These are phyloP conservation scores for Saccharomyces paradoxus DNA, from an alignment of 805 yeast genomes.

Conservation along the genomic window DNA sequence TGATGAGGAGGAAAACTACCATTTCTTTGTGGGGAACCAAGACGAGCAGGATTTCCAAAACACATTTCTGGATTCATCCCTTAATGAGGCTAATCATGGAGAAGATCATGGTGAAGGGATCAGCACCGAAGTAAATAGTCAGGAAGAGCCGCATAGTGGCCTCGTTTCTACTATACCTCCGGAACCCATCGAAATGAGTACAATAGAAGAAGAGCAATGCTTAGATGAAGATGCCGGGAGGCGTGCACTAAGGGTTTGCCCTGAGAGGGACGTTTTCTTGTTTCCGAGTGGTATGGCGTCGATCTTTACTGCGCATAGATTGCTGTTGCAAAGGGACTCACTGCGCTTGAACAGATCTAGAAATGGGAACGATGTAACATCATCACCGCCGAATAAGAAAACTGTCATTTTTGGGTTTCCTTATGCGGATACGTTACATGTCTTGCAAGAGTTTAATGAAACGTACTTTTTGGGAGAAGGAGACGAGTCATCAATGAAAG, in stretches of 20 bases:
- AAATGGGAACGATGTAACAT: constrained; percentile 1
- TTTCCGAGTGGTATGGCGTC: constrained; percentile 90
- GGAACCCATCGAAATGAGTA: constrained; percentile 20
- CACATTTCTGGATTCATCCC: neutral
- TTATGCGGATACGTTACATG: constrained; percentile 82
- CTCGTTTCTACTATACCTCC: constrained; percentile 21
- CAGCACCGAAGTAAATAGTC: neutral
- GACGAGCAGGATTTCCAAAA: neutral
- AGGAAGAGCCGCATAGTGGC: neutral
- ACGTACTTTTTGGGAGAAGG: constrained; percentile 80
- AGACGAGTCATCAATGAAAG: constrained; percentile 52
- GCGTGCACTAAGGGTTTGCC: constrained; percentile 1
- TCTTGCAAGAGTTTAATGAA: constrained; percentile 85
- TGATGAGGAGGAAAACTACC: neutral
- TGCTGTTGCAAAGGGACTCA: constrained; percentile 32
- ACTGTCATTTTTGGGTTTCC: constrained; percentile 94
- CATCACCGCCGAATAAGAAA: constrained; percentile 33
- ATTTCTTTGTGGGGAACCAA: neutral
- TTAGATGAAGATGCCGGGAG: neutral
- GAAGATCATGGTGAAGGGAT: neutral
- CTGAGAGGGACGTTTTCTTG: constrained; percentile 62
- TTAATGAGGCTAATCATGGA: neutral
- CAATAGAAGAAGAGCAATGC: neutral
- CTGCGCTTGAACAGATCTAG: constrained; percentile 25
- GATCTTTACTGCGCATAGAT: constrained; percentile 70